A percentile compares a stretch with the other conserved stretches of the same genome.
Evolutionary conservation across 176 grass and related monocot genomes (phyloP).

Genomic region (Areca catechu): DNA sequence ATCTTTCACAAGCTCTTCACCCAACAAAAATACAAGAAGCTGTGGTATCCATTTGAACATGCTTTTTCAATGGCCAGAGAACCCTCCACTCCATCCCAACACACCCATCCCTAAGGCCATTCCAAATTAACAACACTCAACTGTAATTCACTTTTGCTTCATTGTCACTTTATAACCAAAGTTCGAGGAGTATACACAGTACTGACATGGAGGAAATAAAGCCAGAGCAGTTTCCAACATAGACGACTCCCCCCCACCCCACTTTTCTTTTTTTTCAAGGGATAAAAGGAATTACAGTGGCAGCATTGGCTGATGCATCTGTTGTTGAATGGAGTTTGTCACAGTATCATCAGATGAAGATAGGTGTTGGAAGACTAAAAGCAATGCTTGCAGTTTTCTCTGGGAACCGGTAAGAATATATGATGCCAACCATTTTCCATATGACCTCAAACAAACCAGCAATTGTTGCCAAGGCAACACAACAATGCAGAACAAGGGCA

Average conservation of each 20-base stretch:
- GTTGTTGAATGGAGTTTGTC: conserved; percentile 57
- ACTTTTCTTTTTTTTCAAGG: conserved; percentile 31
- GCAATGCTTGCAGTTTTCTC: conserved; percentile 45
- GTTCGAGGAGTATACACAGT: too few species aligned
- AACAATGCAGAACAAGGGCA: conserved; percentile 59
- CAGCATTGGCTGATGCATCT: conserved; percentile 70
- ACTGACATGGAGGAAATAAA: too few species aligned
- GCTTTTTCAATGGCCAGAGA: conserved; percentile 83
- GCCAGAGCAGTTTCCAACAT: too few species aligned
- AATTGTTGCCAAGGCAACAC: conserved; percentile 54
- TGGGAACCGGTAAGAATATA: conserved; percentile 44
- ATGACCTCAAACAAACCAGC: conserved; percentile 41
- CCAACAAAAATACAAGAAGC: conserved; percentile 62
- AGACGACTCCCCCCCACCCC: too few species aligned
- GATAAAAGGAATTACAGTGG: conserved; percentile 50
- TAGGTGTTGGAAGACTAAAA: conserved; percentile 67
- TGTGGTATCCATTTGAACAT: conserved; percentile 66
- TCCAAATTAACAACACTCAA: conserved; percentile 49
- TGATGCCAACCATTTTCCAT: conserved; percentile 40
- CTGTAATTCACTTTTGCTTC: conserved; percentile 57
- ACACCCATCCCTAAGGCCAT: conserved; percentile 71
- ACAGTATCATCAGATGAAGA: conserved; percentile 62
- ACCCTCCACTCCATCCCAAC: conserved; percentile 66
- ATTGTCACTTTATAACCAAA: conserved; percentile 76
- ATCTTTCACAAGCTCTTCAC: conserved; percentile 42